Evolutionary conservation across 2,329 filamentous ascomycete genomes (phyloP).

Genomic region (Coniochaeta hoffmannii): DNA sequence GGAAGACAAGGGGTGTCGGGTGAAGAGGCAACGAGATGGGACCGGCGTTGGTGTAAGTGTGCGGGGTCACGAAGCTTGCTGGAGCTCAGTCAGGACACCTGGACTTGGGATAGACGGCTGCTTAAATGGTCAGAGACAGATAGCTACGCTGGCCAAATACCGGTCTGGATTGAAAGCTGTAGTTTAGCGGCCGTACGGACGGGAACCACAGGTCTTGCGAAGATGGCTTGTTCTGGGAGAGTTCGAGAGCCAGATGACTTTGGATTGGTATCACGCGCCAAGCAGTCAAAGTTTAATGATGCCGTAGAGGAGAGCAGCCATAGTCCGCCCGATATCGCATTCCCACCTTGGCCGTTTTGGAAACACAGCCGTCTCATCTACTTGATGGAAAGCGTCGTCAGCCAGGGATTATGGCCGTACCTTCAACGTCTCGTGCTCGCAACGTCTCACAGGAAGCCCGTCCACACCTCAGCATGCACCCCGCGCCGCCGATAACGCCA

Average conservation of each 20-base stretch:
- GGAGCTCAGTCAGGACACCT: neutral
- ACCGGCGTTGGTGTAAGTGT: neutral
- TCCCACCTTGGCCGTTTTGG: no score
- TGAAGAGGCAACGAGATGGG: neutral
- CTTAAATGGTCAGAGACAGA: neutral
- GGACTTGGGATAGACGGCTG: neutral
- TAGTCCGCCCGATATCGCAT: no score
- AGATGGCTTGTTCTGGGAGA: no score
- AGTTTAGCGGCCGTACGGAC: neutral
- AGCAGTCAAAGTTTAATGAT: neutral
- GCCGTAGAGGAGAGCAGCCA: no score
- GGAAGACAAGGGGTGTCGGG: neutral
- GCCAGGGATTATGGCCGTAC: no score
- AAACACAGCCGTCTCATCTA: no score
- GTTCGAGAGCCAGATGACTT: neutral
- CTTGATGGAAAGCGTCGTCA: no score
- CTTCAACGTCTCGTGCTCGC: no score
- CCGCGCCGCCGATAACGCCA: neutral
- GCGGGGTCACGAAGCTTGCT: neutral
- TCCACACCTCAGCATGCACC: no score
- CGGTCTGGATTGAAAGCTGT: neutral
- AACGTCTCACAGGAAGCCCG: no score
- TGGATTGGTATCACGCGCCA: neutral
- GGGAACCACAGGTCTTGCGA: neutral
- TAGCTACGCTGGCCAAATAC: neutral